phyloP scores from a whole-genome alignment of 139 green algal genomes.

The Raphidocelis subcapitata region DNA sequence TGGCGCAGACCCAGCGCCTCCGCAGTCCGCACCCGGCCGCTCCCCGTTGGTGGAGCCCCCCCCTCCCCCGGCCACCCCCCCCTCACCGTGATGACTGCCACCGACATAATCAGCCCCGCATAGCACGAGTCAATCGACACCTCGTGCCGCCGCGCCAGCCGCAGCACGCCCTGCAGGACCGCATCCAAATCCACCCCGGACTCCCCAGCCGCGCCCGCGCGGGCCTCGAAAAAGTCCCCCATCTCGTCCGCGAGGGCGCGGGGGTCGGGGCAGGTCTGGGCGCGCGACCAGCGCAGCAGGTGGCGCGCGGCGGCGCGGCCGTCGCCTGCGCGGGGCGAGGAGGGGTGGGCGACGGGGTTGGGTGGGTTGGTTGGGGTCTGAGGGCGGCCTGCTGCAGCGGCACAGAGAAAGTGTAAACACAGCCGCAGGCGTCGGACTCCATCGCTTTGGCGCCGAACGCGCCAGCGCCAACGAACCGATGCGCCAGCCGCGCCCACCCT shows the following conservation, averaged over 20 bases:
- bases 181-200: conserved; percentile 80
- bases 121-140: conserved; percentile 88
- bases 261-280: conserved; percentile 50
- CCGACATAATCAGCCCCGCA: conserved; percentile 76
- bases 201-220: conserved; percentile 54
- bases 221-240: conserved; percentile 52
- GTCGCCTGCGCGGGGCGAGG: conserved; percentile 44
- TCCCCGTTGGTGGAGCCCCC: too few relatives aligned
- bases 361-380: not conserved
- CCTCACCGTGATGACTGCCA: conserved; percentile 76
- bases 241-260: conserved; percentile 68
- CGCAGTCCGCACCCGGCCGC: too few relatives aligned
- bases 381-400: not conserved
- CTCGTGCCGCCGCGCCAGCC: conserved; percentile 60
- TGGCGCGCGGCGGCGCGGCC: conserved; percentile 60
- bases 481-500: too few relatives aligned
- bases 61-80: not conserved
- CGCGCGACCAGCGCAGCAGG: conserved; percentile 64
- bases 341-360: not conserved
- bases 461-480: too few relatives aligned
- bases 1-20: too few relatives aligned
- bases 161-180: conserved; percentile 72
- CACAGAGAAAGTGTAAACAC: not conserved
- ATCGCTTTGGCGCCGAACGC: too few relatives aligned
- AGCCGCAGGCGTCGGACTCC: too few relatives aligned